Evolutionary conservation across 352 stramenopile species (phyloP), one percentile per base, ranked within the genome.

Genomic region (Halophytophthora batemanensis): DNA sequence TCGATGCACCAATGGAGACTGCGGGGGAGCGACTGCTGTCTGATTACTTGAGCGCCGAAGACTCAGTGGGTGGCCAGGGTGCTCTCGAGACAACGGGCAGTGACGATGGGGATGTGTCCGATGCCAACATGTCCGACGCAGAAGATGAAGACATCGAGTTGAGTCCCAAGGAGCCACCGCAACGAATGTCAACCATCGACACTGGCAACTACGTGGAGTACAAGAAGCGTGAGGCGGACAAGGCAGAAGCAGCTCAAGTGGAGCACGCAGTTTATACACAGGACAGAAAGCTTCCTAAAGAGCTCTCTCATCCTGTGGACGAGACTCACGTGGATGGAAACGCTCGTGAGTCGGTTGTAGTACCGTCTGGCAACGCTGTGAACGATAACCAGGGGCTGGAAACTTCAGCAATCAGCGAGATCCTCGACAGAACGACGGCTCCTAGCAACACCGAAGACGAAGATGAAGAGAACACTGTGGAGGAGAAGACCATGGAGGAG

Each of bases 121-220:
- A 63, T 45, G 53, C 39, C 25, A 53, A n/a, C 31, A 53, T 69
- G 50, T 52, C 50, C 43, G 50, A 51, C 15, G 40, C 25, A 14
- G 36, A 61, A 2, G 52, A 54, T 2, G 54, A 67, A 12, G 55
- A 60, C 21, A 42, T 62, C 36, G 15, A 58, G 5, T n/a, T 50
- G 38, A 45, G 47, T 11, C 35, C 66, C 14, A 36, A 69, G 7
- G 49, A 42, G n/a, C 25, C 37, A 12, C 34, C 41, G 19, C 22
- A n/a, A 2, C 31, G 59, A 50, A 38, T 17, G 11, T 80, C 71
- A 28, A 86, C 77, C 8, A 71, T 87, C 34, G 74, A 86, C 21
- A 58, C 58, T 37, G 77, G 72, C 36, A 84, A 81, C 34, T 71
- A 79, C 25, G 31, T 45, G 21, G 45, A 81, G 43, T 81, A 77